Percentiles rank a stretch among this genome's conserved stretches.
These are phyloP conservation scores for Geranium brycei DNA, from an alignment of 345 rosid species.

Conservation along the genomic window DNA sequence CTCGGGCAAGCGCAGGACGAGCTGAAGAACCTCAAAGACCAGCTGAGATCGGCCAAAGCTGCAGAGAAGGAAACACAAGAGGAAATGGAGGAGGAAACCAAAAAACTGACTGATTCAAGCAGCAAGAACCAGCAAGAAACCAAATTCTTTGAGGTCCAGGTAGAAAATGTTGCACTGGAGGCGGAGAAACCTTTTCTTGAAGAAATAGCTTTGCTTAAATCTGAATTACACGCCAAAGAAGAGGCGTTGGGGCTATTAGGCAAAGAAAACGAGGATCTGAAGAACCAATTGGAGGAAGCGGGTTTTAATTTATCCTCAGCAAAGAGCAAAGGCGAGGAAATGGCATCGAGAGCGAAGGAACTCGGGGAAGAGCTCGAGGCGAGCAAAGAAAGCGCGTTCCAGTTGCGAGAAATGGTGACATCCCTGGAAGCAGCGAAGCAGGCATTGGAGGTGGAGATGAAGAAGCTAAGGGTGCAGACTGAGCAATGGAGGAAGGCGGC, in stretches of 20 bases:
- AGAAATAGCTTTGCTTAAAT: slow-evolving; percentile 45
- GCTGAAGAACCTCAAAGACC: slow-evolving; percentile 62
- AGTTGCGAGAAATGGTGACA: slow-evolving; percentile 41
- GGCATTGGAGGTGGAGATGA: slow-evolving; percentile 66
- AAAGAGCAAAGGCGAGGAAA: slow-evolving; percentile 40
- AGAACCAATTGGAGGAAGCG: slow-evolving; percentile 39
- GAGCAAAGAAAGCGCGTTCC: slow-evolving; percentile 33
- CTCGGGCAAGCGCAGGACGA: slow-evolving; percentile 90
- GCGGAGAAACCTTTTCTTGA: slow-evolving; percentile 14
- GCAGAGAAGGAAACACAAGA: not conserved
- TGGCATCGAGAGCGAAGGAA: slow-evolving; percentile 26
- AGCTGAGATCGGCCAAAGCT: slow-evolving; percentile 7
- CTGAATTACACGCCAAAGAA: slow-evolving; percentile 47
- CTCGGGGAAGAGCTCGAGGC: slow-evolving; percentile 47
- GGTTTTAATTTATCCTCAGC: slow-evolving; percentile 20
- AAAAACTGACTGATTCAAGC: slow-evolving; percentile 21
- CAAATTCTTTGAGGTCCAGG: slow-evolving; percentile 10
- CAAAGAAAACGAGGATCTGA: slow-evolving; percentile 45
- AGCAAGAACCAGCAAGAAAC: slow-evolving; percentile 5
- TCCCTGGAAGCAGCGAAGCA: slow-evolving; percentile 41
- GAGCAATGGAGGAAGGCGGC: slow-evolving; percentile 98
- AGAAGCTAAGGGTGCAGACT: slow-evolving; percentile 69
- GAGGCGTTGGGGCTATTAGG: slow-evolving; percentile 30
- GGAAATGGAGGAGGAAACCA: slow-evolving; percentile 36
- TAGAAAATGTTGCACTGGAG: slow-evolving; percentile 15